Percentiles rank a stretch among this genome's conserved stretches.
Conservation (phyloP, 169 alveolate species). For the Cryptosporidium baileyi region DNA sequence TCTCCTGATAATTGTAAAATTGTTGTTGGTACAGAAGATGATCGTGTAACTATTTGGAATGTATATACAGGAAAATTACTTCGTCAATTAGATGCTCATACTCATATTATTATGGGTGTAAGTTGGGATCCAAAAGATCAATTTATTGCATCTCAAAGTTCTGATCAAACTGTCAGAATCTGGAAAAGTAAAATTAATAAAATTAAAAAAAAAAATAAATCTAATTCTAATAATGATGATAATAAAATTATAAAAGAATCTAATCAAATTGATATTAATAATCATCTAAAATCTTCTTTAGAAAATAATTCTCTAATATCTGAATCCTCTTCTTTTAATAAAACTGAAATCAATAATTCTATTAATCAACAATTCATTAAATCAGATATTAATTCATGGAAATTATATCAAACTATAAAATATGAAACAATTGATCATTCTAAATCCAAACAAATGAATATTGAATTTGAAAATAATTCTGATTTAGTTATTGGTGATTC, state of each 20-base stretch:
- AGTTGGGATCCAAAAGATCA: conserved; percentile 72
- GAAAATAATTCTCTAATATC: neutral
- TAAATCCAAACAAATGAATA: neutral
- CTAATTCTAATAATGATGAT: neutral
- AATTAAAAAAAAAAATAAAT: conserved; percentile 43
- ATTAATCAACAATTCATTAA: neutral
- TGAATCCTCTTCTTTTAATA: neutral
- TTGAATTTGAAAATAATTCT: neutral
- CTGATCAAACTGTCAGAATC: conserved; percentile 78
- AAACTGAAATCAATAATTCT: neutral
- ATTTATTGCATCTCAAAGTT: conserved; percentile 86
- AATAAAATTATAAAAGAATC: neutral
- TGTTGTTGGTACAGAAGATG: conserved; percentile 66
- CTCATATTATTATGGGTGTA: conserved; percentile 63
- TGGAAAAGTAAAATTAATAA: conserved; percentile 47
- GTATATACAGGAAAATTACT: conserved; percentile 43
- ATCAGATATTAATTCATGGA: conserved; percentile 59
- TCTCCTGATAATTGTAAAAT: conserved; percentile 53
- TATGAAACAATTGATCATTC: conserved; percentile 19
- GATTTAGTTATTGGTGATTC: conserved; percentile 36
- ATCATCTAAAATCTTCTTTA: too few relatives aligned
- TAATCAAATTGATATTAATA: neutral
- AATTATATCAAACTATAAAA: conserved; percentile 40
- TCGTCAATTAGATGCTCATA: conserved; percentile 62
- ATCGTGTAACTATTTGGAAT: conserved; percentile 60